Conservation (phyloP, 129 eudicot genomes). For the Tagetes patula region DNA sequence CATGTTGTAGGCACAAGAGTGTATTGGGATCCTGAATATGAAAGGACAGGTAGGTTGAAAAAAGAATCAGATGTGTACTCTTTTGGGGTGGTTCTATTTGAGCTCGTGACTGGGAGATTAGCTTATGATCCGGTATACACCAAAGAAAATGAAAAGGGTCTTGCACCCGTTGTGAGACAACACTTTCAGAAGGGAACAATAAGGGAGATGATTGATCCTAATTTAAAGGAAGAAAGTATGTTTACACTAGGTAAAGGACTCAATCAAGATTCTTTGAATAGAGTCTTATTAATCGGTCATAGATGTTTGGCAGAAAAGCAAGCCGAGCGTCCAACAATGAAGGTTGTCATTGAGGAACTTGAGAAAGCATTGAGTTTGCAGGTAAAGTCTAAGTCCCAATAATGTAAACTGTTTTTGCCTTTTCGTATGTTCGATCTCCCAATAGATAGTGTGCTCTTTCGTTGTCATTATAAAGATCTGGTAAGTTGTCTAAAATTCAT, state of each 20-base stretch:
- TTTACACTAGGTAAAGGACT: neutral
- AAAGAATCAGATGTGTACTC: slow-evolving; percentile 9
- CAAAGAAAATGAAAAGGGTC: neutral
- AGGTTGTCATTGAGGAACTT: neutral
- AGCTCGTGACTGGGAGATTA: neutral
- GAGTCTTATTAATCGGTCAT: neutral
- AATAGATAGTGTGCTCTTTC: no score
- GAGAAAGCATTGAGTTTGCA: neutral
- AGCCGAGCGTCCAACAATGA: slow-evolving; percentile 3
- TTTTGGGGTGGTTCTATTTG: slow-evolving; percentile 5
- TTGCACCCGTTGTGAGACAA: neutral
- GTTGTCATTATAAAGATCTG: no score
- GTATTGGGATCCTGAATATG: slow-evolving; percentile 3
- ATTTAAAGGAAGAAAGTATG: neutral
- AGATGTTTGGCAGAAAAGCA: slow-evolving; percentile 9
- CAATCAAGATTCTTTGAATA: neutral
- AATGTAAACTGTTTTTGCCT: no score
- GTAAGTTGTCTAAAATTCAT: no score
- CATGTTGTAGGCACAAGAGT: neutral
- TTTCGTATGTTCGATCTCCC: no score
- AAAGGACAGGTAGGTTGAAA: neutral
- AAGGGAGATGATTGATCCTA: neutral
- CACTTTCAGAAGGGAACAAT: neutral
- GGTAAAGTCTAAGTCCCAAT: no score
- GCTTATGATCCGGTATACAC: neutral